Base-by-base conservation (phyloP, 1,284 basidiomycete genomes). In the Acaromyces ingoldii region DNA sequence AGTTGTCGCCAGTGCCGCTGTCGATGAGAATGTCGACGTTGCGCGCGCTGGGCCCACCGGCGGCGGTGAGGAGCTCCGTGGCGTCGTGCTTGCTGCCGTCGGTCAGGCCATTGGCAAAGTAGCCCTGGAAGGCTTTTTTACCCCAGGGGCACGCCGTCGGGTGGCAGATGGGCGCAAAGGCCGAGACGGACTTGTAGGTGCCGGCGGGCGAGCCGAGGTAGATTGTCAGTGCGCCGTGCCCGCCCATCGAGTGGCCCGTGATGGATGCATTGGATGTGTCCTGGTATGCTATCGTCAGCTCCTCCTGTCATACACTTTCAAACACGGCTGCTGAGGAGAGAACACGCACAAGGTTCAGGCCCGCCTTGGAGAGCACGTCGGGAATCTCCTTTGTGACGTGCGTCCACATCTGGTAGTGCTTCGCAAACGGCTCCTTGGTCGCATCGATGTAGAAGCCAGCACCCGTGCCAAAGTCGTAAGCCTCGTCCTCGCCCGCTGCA, bases 121-220 rank as follows among this genome's bases (percentile, higher is more conserved):
- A 97, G n/a, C 89, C 89, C 19, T 62, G 72, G 78, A 98, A 96
- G 0, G 91, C 92, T 74, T 93, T 95, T 66, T 86, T 80, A 28
- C 95, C 93, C 92, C 93, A 96, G 0, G 87, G 85, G 48, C 85
- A 88, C 44, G 84, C 81, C 11, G 85, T 85, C 0, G 95, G 92
- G 78, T 98, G 95, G 66, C 84, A 79, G 58, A 96, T 88, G 1
- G 93, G 92, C 21, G 93, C 81, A 75, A 98, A 98, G 0, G 90
- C 95, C 9, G 90, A 93, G n/a, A 82, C 87, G 21, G 89, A 92
- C 56, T 85, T 84, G 79, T 88, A 98, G 58, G 82, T 51, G 6
- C 34, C 33, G 78, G 85, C 53, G 15, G 40, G 40, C 77, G 83
- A 72, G 54, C 84, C 81, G 49, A 98, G 85, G 78, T 97, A 97